A percentile compares a stretch with the other conserved stretches of the same genome.
These are phyloP conservation scores for Lactifluus rugatus DNA, from an alignment of 768 basidiomycete species.

Conservation along the genomic window DNA sequence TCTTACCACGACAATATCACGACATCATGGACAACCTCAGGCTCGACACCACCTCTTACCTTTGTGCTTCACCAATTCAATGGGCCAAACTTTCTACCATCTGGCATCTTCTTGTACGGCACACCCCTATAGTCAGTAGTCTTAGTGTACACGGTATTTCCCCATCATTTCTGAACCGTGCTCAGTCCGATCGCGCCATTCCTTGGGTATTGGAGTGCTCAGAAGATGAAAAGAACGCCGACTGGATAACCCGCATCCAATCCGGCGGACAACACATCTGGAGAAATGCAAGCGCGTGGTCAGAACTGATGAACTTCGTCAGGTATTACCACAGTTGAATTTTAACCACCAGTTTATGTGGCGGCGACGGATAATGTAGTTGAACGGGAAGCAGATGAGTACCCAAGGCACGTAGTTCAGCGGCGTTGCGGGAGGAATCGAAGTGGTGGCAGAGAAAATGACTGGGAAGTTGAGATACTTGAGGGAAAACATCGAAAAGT, in stretches of 20 bases:
- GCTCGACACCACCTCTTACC: too few species aligned
- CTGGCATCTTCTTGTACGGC: too few species aligned
- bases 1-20: too few species aligned
- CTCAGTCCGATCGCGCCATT: conserved; percentile 49
- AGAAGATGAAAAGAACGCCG: conserved; percentile 46
- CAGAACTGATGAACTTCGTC: too few species aligned
- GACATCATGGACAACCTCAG: too few species aligned
- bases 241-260: conserved; percentile 64
- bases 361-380: conserved; percentile 30
- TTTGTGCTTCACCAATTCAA: too few species aligned
- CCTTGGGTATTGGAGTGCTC: conserved; percentile 52
- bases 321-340: conserved; percentile 25
- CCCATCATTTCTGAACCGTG: conserved; percentile 46
- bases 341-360: conserved; percentile 33
- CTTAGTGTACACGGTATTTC: too few species aligned
- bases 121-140: too few species aligned
- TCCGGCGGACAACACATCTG: conserved; percentile 38
- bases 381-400: conserved; percentile 30
- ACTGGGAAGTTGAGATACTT: conserved; percentile 53
- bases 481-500: conserved; percentile 21
- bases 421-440: too few species aligned
- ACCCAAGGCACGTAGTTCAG: too few species aligned
- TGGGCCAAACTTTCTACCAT: too few species aligned
- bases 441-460: conserved; percentile 31
- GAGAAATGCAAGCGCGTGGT: conserved; percentile 2